These are phyloP conservation scores for Cyberlindnera subsufficiens DNA, from an alignment of 805 yeast genomes.

Conservation along the genomic window DNA sequence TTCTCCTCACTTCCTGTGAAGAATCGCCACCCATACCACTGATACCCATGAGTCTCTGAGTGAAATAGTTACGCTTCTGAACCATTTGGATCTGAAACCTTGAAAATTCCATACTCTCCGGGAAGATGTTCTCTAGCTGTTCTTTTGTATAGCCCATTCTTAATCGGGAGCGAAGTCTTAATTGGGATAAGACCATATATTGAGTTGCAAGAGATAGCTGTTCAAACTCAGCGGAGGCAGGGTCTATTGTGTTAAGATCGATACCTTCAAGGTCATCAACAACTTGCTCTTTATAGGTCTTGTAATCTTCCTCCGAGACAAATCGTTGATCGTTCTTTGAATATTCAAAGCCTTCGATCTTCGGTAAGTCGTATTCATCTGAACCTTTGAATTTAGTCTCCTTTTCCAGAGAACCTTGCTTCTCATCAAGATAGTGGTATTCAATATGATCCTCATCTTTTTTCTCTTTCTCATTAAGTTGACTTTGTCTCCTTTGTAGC, in stretches of 20 bases:
- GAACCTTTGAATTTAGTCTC: constrained; percentile 36
- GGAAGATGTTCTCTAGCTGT: constrained; percentile 78
- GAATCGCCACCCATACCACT: constrained; percentile 61
- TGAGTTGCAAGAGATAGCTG: constrained; percentile 79
- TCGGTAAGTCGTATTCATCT: constrained; percentile 87
- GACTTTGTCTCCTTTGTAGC: constrained; percentile 41
- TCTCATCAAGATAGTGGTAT: constrained; percentile 29
- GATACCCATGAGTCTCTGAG: constrained; percentile 79
- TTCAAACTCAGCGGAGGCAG: constrained; percentile 71
- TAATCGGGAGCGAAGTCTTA: constrained; percentile 77
- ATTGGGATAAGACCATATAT: constrained; percentile 78
- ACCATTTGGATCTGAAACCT: constrained; percentile 91
- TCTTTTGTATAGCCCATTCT: constrained; percentile 93
- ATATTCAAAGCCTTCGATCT: constrained; percentile 48
- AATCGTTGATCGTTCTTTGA: constrained; percentile 63
- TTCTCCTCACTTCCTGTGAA: constrained; percentile 38
- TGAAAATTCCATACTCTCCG: constrained; percentile 84
- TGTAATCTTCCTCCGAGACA: constrained; percentile 66
- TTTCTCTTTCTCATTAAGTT: constrained; percentile 2
- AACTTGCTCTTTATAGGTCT: constrained; percentile 49
- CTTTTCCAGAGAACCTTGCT: constrained; percentile 3
- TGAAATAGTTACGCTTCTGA: constrained; percentile 81
- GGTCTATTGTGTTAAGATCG: constrained; percentile 72
- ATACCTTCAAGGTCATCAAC: constrained; percentile 63
- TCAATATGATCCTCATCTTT: constrained; percentile 22